A percentile compares a stretch with the other conserved stretches of the same genome.
phyloP scores from a whole-genome alignment of 1,284 basidiomycete genomes.

The Ceratobasidium sp. region DNA sequence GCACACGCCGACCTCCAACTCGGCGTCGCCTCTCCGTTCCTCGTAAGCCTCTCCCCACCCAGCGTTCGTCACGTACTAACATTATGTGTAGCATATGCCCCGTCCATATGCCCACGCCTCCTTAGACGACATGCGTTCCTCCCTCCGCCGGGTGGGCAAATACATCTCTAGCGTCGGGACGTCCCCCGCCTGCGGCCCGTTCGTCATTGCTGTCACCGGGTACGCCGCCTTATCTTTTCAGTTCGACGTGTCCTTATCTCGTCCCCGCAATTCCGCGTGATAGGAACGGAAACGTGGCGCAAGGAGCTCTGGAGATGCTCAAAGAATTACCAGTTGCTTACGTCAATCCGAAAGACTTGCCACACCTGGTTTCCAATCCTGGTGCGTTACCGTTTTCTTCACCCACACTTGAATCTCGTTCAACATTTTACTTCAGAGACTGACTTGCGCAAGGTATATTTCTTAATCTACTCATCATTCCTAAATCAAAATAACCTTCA shows the following conservation, averaged over 20 bases:
- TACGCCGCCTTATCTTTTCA: constrained; percentile 56
- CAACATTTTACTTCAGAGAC: constrained; percentile 60
- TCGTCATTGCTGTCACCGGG: constrained; percentile 88
- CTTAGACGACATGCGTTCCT: constrained; percentile 69
- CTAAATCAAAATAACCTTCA: not conserved
- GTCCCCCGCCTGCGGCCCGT: constrained; percentile 75
- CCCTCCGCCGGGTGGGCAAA: constrained; percentile 72
- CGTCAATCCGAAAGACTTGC: constrained; percentile 71
- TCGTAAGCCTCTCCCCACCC: constrained; percentile 65
- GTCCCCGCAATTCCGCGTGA: not conserved
- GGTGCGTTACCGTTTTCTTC: constrained; percentile 58
- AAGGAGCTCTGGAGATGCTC: constrained; percentile 80
- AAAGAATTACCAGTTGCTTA: constrained; percentile 75
- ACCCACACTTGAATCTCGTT: constrained; percentile 32
- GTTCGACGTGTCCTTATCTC: not conserved
- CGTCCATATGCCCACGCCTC: constrained; percentile 81
- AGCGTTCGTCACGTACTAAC: constrained; percentile 2
- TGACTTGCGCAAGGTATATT: constrained; percentile 65
- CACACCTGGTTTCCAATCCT: constrained; percentile 65
- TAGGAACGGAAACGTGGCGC: constrained; percentile 83
- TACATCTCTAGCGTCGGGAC: constrained; percentile 72
- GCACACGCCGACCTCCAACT: constrained; percentile 82
- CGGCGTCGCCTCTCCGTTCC: constrained; percentile 84
- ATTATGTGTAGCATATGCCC: constrained; percentile 73
- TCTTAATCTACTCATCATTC: not conserved